Base-by-base conservation (phyloP, 2,329 filamentous ascomycete species). In the Fusarium foetens region DNA sequence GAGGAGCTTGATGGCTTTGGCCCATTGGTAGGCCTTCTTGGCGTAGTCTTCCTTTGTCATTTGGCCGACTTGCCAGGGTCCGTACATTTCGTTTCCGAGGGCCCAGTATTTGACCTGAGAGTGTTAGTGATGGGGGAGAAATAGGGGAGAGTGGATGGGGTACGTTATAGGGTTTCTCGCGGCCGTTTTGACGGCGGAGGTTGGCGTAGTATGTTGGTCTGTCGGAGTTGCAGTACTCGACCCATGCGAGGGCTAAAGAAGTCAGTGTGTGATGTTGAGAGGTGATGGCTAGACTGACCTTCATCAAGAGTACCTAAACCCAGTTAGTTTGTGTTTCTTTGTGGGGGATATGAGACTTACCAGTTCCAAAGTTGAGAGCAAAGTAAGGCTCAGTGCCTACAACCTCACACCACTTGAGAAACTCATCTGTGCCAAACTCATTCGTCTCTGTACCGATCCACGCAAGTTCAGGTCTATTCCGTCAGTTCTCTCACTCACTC, bases 151-250 rank as follows among this genome's bases (percentile, higher is more conserved):
- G 1, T 8, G n/a, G 16, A 14, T 5, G 5, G 57, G 64, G 23
- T 60, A 79, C 81, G 66, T 91, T 91, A 82, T 95, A 95, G 8
- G 93, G 94, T 82, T 94, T 88, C 62, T 91, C 86, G 36, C 89
- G 90, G 16, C 93, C 93, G 81, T 96, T 92, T 75, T 91, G 86
- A 17, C 93, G 88, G 36, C 94, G 90, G 54, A 95, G 85, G 78
- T 95, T 95, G 70, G 93, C 93, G 79, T 94, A 96, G 84, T 95
- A 88, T 14, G 92, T 95, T 81, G 95, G 88, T 61, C 87, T 85
- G n/a, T 87, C 89, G 5, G 90, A 91, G 82, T 96, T 96, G 85
- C 94, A 96, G 84, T 96, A 96, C 79, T 96, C 93, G 25, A 96
- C 85, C 93, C 93, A 96, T 16, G 87, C 92, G 36, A 95, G 85